Evolutionary conservation across 495 filamentous ascomycete genomes (phyloP).

Genomic region (Hypoxylon fragiforme): DNA sequence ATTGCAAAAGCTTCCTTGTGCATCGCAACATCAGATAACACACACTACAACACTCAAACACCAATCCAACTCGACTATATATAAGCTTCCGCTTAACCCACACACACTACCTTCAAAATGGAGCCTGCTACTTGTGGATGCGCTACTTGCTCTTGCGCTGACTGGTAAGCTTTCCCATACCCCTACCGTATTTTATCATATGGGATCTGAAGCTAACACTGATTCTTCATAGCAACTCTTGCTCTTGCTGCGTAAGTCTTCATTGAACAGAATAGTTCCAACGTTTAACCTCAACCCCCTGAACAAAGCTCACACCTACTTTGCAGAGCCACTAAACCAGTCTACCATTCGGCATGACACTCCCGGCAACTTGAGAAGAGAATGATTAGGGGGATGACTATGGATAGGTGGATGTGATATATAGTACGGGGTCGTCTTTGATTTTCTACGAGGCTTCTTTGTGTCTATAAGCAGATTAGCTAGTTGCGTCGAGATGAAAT

Average conservation of each 20-base stretch:
- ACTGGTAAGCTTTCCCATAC: conserved; percentile 26
- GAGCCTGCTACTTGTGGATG: conserved; percentile 34
- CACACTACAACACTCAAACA: conserved; percentile 1
- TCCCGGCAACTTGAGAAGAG: neutral
- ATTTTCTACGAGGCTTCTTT: conserved; percentile 17
- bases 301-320: conserved; percentile 12
- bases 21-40: conserved; percentile 18
- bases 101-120: conserved; percentile 25
- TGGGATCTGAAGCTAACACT: conserved; percentile 21
- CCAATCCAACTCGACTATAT: conserved; percentile 8
- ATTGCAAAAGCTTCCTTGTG: conserved; percentile 10
- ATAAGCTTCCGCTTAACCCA: conserved; percentile 20
- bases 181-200: too few species aligned
- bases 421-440: conserved; percentile 9
- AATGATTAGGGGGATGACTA: conserved; percentile 1
- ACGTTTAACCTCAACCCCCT: neutral
- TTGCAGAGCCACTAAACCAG: conserved; percentile 30
- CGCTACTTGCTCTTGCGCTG: conserved; percentile 35
- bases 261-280: conserved; percentile 3
- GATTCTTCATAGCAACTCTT: conserved; percentile 25
- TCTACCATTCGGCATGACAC: conserved; percentile 2
- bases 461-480: conserved; percentile 27
- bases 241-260: conserved; percentile 38
- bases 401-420: conserved; percentile 1
- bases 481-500: conserved; percentile 17